Evolutionary conservation across 2,329 filamentous ascomycete species (phyloP), one percentile per base, ranked within the genome.

Genomic region (Fusarium stilboides): DNA sequence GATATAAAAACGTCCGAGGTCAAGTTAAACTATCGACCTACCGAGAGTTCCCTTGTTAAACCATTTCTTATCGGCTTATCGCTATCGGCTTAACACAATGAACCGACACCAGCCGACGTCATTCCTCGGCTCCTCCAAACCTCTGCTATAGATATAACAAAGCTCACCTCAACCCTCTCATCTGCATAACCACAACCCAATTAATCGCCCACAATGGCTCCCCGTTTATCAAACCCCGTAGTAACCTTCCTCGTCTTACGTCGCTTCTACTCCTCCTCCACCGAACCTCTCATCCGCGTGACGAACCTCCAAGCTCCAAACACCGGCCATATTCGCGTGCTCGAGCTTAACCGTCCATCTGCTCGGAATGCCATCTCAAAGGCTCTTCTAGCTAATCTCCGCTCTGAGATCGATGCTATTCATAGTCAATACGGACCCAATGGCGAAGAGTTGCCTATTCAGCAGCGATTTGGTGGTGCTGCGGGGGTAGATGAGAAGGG

Each of bases 341-440:
- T 98, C 58, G 91, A 95, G 65, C 87, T 99, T 71, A 96, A 98
- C 82, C 88, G 94, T 6, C 94, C 94, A 1, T 80, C 87, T 10
- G 91, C 94, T 36, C 92, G 95, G 76, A 99, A 99, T 80, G 96
- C 96, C 71, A 92, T 99, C 77, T 98, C 94, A 1, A 87, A 85
- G 61, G 88, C 90, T 59, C 86, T 99, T 37, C 87, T 99, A 52
- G 81, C 88, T 6, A 87, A 91, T 47, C 85, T 99, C 59, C 87
- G 88, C 51, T 84, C 87, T 42, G 88, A 97, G 75, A 85, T 98
- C 57, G 87, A 93, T 73, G 86, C 87, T 64, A 86, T 98, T 45
- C 88, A 91, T 57, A 82, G 79, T 10, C 87, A 91, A 75, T 91
- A 91, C 72, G 86, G 85, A 22, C 76, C 79, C 24, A 77, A 82